Evolutionary conservation across 768 basidiomycete genomes (phyloP).

Genomic region (Tremella fuciformis): DNA sequence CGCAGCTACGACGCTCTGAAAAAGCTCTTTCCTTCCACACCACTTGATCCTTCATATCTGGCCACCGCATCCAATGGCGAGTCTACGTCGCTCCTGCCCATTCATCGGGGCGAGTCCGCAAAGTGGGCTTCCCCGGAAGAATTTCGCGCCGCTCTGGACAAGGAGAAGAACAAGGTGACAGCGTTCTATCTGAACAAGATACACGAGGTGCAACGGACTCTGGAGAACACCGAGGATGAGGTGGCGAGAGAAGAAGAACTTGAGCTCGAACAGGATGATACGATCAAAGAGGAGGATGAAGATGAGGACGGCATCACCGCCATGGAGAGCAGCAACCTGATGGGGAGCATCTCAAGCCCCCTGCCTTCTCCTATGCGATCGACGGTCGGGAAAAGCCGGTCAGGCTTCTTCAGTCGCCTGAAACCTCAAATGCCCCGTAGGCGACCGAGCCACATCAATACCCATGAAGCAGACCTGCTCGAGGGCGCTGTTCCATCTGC

Average conservation of each 20-base stretch:
- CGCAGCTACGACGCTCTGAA: slow-evolving; percentile 52
- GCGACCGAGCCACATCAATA: slow-evolving; percentile 10
- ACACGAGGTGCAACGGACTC: slow-evolving; percentile 59
- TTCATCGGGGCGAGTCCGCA: slow-evolving; percentile 18
- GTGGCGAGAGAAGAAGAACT: slow-evolving; percentile 50
- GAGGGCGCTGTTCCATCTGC: slow-evolving; percentile 35
- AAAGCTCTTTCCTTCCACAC: slow-evolving; percentile 51
- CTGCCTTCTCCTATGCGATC: slow-evolving; percentile 3
- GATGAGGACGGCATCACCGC: slow-evolving; percentile 36
- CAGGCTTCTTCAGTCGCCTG: slow-evolving; percentile 1
- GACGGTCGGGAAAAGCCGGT: background rate
- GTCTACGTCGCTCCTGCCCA: slow-evolving; percentile 45
- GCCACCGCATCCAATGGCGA: slow-evolving; percentile 43
- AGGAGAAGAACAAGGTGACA: slow-evolving; percentile 75
- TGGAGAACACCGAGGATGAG: slow-evolving; percentile 48
- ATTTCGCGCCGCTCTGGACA: slow-evolving; percentile 74
- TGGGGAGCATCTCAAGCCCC: slow-evolving; percentile 10
- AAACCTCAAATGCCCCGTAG: background rate
- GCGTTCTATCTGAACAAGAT: slow-evolving; percentile 76
- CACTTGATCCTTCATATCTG: slow-evolving; percentile 48
- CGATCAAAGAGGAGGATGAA: slow-evolving; percentile 48
- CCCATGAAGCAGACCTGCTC: slow-evolving; percentile 46
- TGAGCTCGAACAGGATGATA: slow-evolving; percentile 38
- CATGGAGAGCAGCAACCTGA: slow-evolving; percentile 5
- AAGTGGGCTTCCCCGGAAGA: slow-evolving; percentile 48